Evolutionary conservation across 2,329 filamentous ascomycete species (phyloP).

Genomic region (Venturia effusa): DNA sequence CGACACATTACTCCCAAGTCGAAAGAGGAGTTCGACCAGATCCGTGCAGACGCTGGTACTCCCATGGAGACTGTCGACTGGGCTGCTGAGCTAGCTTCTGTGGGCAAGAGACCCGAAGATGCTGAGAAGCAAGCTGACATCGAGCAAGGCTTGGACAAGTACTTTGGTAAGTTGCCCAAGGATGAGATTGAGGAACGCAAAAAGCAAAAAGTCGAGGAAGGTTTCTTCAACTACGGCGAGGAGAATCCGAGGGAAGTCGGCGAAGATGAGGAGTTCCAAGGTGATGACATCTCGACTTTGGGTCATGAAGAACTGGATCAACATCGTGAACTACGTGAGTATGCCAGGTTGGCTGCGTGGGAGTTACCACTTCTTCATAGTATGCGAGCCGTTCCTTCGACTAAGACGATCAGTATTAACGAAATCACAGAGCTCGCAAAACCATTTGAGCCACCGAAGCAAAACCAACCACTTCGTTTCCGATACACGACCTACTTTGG

Average conservation of each 20-base stretch:
- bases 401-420: neutral
- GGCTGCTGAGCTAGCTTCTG: neutral
- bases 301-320: conserved; percentile 82
- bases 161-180: neutral
- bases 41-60: neutral
- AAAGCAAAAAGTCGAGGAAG: neutral
- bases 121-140: neutral
- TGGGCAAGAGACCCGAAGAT: neutral
- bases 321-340: conserved; percentile 79
- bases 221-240: conserved; percentile 11
- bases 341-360: conserved; percentile 80
- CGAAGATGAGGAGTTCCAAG: conserved; percentile 9
- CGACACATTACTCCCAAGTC: neutral
- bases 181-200: neutral
- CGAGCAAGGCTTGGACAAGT: neutral
- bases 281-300: conserved; percentile 13
- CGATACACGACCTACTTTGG: conserved; percentile 96
- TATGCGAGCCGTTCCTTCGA: conserved; percentile 38
- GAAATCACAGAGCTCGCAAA: conserved; percentile 59
- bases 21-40: neutral
- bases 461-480: conserved; percentile 70
- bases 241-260: neutral
- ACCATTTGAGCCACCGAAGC: conserved; percentile 62
- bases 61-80: neutral
- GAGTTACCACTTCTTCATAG: conserved; percentile 86